A percentile compares a stretch with the other conserved stretches of the same genome.
Evolutionary conservation across 176 grass and related monocot species (phyloP).

Genomic region (Aegilops speltoides): DNA sequence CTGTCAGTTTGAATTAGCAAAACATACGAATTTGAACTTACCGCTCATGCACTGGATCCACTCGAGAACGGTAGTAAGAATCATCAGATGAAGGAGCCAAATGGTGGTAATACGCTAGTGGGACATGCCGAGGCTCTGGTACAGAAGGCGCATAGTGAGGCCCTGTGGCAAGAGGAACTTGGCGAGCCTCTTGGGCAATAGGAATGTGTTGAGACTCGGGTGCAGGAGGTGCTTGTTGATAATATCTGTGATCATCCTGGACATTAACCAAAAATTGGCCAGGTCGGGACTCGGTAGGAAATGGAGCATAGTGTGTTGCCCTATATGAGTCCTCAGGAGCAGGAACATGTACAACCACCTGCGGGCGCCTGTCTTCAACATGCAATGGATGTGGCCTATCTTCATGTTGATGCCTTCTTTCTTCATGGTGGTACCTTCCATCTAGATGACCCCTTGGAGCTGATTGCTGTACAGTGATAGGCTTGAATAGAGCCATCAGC

Average conservation of each 20-base stretch:
- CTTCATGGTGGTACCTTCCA: constrained; percentile 32
- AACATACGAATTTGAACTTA: constrained; percentile 21
- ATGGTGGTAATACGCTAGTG: constrained; percentile 28
- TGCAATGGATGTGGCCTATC: constrained; percentile 23
- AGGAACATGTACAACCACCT: constrained; percentile 30
- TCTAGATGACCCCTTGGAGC: neutral
- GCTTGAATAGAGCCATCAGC: constrained; percentile 46
- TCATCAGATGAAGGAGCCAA: constrained; percentile 43
- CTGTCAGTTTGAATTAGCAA: constrained; percentile 4
- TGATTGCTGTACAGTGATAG: constrained; percentile 29
- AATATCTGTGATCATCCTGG: constrained; percentile 40
- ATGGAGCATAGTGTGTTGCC: constrained; percentile 30
- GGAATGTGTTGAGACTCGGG: constrained; percentile 29
- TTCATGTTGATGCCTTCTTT: constrained; percentile 36
- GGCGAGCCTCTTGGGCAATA: constrained; percentile 14
- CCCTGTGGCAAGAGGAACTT: neutral
- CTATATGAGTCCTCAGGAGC: constrained; percentile 43
- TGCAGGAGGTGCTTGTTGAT: constrained; percentile 18
- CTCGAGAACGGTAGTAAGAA: constrained; percentile 41
- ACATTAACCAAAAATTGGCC: constrained; percentile 22
- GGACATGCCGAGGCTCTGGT: constrained; percentile 50
- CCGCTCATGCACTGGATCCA: constrained; percentile 38
- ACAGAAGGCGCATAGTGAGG: constrained; percentile 29
- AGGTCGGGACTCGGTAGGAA: constrained; percentile 25
- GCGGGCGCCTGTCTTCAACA: constrained; percentile 35